These are phyloP conservation scores for Picochlorum sp. DNA, from an alignment of 139 green algal species.

Conservation along the genomic window DNA sequence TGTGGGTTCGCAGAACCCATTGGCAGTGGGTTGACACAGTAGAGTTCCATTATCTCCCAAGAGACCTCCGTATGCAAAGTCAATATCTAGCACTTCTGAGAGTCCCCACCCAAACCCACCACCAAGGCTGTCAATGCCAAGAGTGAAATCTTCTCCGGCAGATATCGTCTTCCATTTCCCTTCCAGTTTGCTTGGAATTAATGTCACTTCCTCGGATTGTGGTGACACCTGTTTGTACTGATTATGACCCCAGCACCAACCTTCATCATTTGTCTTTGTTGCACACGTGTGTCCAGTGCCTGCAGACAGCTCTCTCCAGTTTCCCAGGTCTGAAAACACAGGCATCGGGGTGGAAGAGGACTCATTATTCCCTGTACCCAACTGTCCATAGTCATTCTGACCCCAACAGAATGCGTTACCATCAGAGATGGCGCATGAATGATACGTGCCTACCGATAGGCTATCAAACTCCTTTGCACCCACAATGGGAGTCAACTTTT, in stretches of 20 bases:
- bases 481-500: neutral
- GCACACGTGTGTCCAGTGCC: slow-evolving; percentile 4
- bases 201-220: neutral
- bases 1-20: slow-evolving; percentile 7
- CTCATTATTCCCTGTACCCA: slow-evolving; percentile 7
- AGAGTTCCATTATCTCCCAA: neutral
- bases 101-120: slow-evolving; percentile 8
- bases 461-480: neutral
- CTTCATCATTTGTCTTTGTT: neutral
- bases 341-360: neutral
- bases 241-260: slow-evolving; percentile 6
- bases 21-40: neutral
- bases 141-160: slow-evolving; percentile 2
- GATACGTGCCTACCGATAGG: neutral
- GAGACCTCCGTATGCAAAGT: slow-evolving; percentile 5
- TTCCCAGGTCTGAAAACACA: neutral
- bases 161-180: slow-evolving; percentile 7
- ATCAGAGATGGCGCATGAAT: neutral
- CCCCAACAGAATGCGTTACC: slow-evolving; percentile 4
- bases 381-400: neutral
- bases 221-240: neutral
- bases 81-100: slow-evolving; percentile 3
- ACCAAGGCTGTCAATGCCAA: slow-evolving; percentile 1
- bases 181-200: neutral
- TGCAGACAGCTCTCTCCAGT: slow-evolving; percentile 1